Evolutionary conservation across 2,329 filamentous ascomycete species (phyloP), one percentile per base, ranked within the genome.

Genomic region (Fusarium sp.): DNA sequence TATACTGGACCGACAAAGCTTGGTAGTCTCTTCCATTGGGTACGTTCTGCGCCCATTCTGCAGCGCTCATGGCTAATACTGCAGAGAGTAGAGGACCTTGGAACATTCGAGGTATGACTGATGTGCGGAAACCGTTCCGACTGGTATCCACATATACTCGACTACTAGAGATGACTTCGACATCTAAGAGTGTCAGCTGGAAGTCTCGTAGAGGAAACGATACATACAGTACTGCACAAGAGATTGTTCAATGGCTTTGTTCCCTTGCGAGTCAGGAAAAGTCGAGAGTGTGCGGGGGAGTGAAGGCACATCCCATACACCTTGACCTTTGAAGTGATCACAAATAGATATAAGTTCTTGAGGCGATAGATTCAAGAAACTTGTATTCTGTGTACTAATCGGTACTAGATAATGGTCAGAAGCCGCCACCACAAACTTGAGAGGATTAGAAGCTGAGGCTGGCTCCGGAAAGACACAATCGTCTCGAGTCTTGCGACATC

Each of bases 161-260:
- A 28, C 70, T 73, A 8, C 62, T 65, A 7, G 70, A 66, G 15
- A 73, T 65, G 6, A 73, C 43, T 34, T 72, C 63, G 15, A 60
- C 50, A n/a, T 73, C 70, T 73, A 9, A 14, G 24, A 15, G 11
- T 19, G 53, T 71, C 40, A 71, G 68, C 10, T 3, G 26, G 10
- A 4, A 4, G 4, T 4, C 1, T 8, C 19, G 7, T 7, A 4
- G 32, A 32, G 7, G n/a, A 11, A 4, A 11, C 10, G 3, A 15
- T 7, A 52, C 70, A 17, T 54, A 72, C 70, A 72, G 21, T 72
- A 72, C 30, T 72, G 70, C 7, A 72, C 57, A n/a, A 72, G 56
- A 14, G 58, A 51, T 3, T 49, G 32, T 45, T 70, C 69, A 11
- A 72, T 51, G 17, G 34, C 34, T 10, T 10, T 17, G 17, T 17